These are phyloP conservation scores for Aphanomyces astaci DNA, from an alignment of 352 stramenopile species.

Conservation along the genomic window DNA sequence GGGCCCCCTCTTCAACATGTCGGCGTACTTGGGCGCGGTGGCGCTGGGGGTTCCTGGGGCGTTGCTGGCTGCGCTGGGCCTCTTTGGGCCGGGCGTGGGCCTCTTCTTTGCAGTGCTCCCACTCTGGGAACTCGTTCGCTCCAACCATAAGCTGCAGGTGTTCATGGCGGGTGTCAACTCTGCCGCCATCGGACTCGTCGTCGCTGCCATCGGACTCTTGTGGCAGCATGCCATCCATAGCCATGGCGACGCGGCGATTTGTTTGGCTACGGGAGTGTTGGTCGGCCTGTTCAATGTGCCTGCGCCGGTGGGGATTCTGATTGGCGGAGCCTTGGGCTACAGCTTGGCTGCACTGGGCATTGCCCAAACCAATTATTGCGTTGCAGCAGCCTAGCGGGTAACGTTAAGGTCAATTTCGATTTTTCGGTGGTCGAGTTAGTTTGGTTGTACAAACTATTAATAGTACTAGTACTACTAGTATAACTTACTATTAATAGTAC, in stretches of 20 bases:
- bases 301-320: constrained; percentile 48
- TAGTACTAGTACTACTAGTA: too few species aligned
- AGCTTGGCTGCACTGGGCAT: constrained; percentile 46
- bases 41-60: constrained; percentile 81
- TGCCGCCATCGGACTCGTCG: constrained; percentile 84
- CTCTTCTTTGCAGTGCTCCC: constrained; percentile 88
- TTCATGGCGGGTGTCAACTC: constrained; percentile 87
- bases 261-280: constrained; percentile 69
- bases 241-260: constrained; percentile 79
- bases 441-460: too few species aligned
- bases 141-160: constrained; percentile 78
- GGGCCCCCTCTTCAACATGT: constrained; percentile 94
- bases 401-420: not conserved
- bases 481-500: too few species aligned
- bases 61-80: constrained; percentile 76
- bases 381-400: not conserved
- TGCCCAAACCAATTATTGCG: constrained; percentile 30
- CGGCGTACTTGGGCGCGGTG: constrained; percentile 85
- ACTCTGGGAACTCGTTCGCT: constrained; percentile 86
- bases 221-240: constrained; percentile 78
- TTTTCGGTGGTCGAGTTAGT: too few species aligned
- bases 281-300: constrained; percentile 72
- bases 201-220: constrained; percentile 84
- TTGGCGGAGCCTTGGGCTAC: constrained; percentile 43
- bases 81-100: constrained; percentile 90